Evolutionary conservation across 1,139 yeast species (phyloP).

Genomic region (Suhomyces taliae): DNA sequence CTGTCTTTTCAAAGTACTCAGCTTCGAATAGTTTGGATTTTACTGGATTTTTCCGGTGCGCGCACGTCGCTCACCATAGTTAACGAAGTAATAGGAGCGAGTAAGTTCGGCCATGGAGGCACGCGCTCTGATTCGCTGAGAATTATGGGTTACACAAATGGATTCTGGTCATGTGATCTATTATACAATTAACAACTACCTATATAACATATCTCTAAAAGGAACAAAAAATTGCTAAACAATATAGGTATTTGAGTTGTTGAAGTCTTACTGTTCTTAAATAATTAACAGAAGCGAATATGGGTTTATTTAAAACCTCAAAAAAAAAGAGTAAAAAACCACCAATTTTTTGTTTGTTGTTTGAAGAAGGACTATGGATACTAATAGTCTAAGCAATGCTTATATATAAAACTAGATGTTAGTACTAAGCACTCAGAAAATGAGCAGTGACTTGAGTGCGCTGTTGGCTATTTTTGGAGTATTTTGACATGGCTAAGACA

Average conservation of each 20-base stretch:
- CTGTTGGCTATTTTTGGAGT: neutral
- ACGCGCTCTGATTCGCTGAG: constrained; percentile 11
- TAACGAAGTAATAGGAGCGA: neutral
- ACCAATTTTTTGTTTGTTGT: neutral
- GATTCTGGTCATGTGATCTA: constrained; percentile 5
- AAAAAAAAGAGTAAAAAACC: too few relatives aligned
- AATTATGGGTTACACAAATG: constrained; percentile 1
- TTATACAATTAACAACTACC: constrained; percentile 1
- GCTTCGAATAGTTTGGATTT: constrained; percentile 4
- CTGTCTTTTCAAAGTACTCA: constrained; percentile 2
- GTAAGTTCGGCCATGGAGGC: constrained; percentile 1
- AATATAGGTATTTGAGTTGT: too few relatives aligned
- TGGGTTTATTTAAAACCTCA: too few relatives aligned
- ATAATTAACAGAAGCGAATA: too few relatives aligned
- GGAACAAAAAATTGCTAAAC: too few relatives aligned
- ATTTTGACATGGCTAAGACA: neutral
- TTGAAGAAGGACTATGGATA: neutral
- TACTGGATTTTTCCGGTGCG: constrained; percentile 7
- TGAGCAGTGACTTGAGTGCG: neutral
- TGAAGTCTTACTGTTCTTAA: too few relatives aligned
- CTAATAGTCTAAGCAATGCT: constrained; percentile 35
- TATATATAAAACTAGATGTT: constrained; percentile 46
- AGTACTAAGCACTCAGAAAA: constrained; percentile 17
- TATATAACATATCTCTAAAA: too few relatives aligned
- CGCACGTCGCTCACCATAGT: constrained; percentile 12